Evolutionary conservation across 2,329 filamentous ascomycete species (phyloP).

Genomic region (Diaporthe nobilis): DNA sequence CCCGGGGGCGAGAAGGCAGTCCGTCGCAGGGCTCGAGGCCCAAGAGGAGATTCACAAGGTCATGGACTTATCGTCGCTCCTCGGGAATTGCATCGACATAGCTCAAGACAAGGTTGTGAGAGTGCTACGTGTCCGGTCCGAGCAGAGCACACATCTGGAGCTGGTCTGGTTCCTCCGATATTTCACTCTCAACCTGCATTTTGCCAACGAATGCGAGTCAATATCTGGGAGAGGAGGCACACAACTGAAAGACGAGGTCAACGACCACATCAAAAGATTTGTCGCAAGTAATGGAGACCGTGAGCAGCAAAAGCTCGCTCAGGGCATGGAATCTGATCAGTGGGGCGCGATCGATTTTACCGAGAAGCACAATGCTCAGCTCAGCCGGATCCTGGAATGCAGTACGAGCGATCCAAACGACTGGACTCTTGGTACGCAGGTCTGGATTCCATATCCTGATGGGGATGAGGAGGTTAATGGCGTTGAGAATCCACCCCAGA

Average conservation of each 20-base stretch:
- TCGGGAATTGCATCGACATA: slow-evolving; percentile 85
- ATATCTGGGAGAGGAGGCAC: slow-evolving; percentile 85
- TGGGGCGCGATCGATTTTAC: slow-evolving; percentile 85
- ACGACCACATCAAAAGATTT: slow-evolving; percentile 85
- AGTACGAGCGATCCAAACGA: slow-evolving; percentile 78
- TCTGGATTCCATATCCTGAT: slow-evolving; percentile 67
- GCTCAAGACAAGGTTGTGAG: slow-evolving; percentile 84
- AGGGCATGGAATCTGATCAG: slow-evolving; percentile 83
- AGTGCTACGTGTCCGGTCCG: slow-evolving; percentile 81
- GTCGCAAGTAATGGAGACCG: slow-evolving; percentile 78
- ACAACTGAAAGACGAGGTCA: slow-evolving; percentile 83
- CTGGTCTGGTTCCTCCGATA: slow-evolving; percentile 83
- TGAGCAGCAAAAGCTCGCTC: slow-evolving; percentile 81
- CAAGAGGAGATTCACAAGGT: slow-evolving; percentile 84
- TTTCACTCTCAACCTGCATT: slow-evolving; percentile 85
- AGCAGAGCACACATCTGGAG: slow-evolving; percentile 78
- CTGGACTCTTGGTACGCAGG: slow-evolving; percentile 74
- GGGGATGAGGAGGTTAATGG: slow-evolving; percentile 53
- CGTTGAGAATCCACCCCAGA: slow-evolving; percentile 53
- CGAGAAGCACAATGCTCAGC: slow-evolving; percentile 70
- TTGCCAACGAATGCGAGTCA: slow-evolving; percentile 89
- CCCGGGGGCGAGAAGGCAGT: slow-evolving; percentile 58
- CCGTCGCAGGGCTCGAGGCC: slow-evolving; percentile 60
- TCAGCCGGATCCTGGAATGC: slow-evolving; percentile 76
- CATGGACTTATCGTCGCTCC: slow-evolving; percentile 82